Evolutionary conservation across 352 stramenopile species (phyloP).

Genomic region (Pythium plurisporium): DNA sequence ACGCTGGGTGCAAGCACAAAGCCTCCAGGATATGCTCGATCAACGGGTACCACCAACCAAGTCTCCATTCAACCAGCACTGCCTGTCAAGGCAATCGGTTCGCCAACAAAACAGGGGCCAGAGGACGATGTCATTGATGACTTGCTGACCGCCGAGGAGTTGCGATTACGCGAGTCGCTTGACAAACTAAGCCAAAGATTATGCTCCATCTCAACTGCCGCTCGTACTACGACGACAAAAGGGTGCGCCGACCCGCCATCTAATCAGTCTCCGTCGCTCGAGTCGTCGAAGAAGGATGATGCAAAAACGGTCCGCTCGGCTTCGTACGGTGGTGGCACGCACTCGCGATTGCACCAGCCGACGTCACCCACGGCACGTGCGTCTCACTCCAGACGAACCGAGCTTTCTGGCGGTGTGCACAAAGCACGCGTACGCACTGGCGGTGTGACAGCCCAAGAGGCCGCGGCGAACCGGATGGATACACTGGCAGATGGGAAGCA

Average conservation of each 20-base stretch:
- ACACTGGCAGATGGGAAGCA: constrained; percentile 34
- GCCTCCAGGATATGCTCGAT: constrained; percentile 4
- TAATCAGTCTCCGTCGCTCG: background rate
- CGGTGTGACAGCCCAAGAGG: constrained; percentile 25
- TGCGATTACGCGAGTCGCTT: constrained; percentile 43
- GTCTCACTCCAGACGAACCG: constrained; percentile 35
- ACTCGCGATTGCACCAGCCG: constrained; percentile 31
- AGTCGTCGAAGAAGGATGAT: background rate
- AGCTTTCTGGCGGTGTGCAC: constrained; percentile 49
- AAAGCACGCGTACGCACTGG: constrained; percentile 51
- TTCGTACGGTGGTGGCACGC: constrained; percentile 40
- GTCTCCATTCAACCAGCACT: background rate
- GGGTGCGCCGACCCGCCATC: background rate
- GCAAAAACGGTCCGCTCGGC: constrained; percentile 26
- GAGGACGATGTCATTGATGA: constrained; percentile 32
- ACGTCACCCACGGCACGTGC: constrained; percentile 30
- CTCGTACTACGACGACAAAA: background rate
- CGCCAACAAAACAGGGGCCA: constrained; percentile 6
- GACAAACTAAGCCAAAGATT: constrained; percentile 47
- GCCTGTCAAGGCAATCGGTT: background rate
- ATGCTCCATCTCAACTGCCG: constrained; percentile 10
- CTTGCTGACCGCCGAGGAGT: constrained; percentile 36
- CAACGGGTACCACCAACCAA: constrained; percentile 1
- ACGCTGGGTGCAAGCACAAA: background rate
- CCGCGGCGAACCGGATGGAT: background rate